Evolutionary conservation across 768 basidiomycete species (phyloP).

Genomic region (Termitomyces sp.): DNA sequence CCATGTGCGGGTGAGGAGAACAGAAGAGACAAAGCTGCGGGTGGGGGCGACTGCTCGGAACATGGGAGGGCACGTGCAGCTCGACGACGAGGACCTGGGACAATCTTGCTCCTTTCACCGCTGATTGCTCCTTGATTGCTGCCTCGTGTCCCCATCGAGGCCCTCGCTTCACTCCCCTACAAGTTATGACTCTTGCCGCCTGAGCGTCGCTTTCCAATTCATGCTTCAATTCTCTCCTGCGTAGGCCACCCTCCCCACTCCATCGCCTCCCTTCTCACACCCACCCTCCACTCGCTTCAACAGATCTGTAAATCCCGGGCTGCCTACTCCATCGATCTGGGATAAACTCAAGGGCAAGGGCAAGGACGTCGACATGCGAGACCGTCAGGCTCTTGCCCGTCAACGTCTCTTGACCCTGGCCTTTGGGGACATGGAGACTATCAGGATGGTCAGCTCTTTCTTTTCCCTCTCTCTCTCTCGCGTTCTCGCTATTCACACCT

Average conservation of each 20-base stretch:
- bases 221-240: constrained; percentile 78
- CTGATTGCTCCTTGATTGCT: constrained; percentile 18
- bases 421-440: constrained; percentile 83
- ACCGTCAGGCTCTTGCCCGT: constrained; percentile 65
- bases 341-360: constrained; percentile 69
- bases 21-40: constrained; percentile 43
- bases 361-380: constrained; percentile 61
- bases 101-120: constrained; percentile 4
- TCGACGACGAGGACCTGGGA: too few relatives aligned
- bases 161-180: constrained; percentile 17
- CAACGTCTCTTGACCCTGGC: constrained; percentile 78
- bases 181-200: constrained; percentile 22
- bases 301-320: constrained; percentile 65
- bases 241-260: constrained; percentile 38
- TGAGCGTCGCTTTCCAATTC: constrained; percentile 22
- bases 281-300: constrained; percentile 18
- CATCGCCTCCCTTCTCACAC: constrained; percentile 23
- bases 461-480: not conserved
- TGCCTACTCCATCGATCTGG: constrained; percentile 51
- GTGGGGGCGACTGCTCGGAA: constrained; percentile 11
- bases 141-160: constrained; percentile 63
- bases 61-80: constrained; percentile 15
- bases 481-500: constrained; percentile 10
- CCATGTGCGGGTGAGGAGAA: constrained; percentile 54
- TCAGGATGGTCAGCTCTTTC: constrained; percentile 52